These are phyloP conservation scores for Cryphonectria nitschkei DNA, from an alignment of 2,329 filamentous ascomycete species.

Conservation along the genomic window DNA sequence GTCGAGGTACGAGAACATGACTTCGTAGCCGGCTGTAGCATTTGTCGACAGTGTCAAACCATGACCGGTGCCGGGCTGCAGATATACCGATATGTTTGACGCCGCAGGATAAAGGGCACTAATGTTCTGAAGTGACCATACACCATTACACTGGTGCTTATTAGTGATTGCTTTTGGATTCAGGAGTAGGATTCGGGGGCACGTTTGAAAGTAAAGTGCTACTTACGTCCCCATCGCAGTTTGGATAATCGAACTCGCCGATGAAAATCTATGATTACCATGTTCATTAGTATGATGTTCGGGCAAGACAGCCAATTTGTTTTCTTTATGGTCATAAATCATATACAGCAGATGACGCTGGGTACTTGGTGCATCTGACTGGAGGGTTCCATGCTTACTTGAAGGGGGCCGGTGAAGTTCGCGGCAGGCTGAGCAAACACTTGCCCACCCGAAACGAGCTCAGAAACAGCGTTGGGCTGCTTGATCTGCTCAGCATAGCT, in stretches of 20 bases:
- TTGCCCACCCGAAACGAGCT: conserved; percentile 34
- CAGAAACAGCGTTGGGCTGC: conserved; percentile 39
- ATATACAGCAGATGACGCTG: too few species aligned
- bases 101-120: conserved; percentile 33
- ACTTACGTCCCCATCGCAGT: conserved; percentile 44
- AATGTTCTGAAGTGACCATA: background rate
- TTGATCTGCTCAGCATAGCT: conserved; percentile 38
- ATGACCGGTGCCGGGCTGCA: conserved; percentile 44
- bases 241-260: conserved; percentile 39
- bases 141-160: background rate
- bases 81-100: conserved; percentile 34
- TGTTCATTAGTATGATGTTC: background rate
- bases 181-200: too few species aligned
- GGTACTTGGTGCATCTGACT: too few species aligned
- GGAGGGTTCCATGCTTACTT: conserved; percentile 23
- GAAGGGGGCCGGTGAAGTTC: conserved; percentile 36
- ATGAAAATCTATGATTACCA: conserved; percentile 34
- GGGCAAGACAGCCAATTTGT: too few species aligned
- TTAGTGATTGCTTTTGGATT: background rate
- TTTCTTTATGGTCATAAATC: background rate
- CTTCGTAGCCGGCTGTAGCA: conserved; percentile 38
- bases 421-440: conserved; percentile 33
- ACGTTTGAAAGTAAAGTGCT: conserved; percentile 4
- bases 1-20: conserved; percentile 34
- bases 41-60: conserved; percentile 42